Conservation (phyloP, 169 alveolate species). For the Plasmodium inui region DNA sequence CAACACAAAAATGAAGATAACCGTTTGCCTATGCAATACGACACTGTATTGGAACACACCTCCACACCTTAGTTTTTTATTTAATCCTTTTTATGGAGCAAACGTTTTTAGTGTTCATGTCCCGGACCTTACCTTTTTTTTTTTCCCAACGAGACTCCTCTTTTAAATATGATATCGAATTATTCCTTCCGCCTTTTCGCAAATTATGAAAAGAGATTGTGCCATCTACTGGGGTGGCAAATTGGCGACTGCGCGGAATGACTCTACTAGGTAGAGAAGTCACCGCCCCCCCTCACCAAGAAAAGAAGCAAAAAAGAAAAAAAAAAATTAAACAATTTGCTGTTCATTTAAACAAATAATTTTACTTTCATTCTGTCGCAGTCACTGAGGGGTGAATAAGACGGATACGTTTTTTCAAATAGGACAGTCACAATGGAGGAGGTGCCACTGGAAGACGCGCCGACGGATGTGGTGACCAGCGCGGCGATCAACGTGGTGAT, state of each 20-base stretch:
- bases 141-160: neutral
- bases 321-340: neutral
- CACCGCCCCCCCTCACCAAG: neutral
- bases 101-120: neutral
- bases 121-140: neutral
- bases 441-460: neutral
- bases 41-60: neutral
- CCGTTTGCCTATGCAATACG: neutral
- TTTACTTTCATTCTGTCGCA: neutral
- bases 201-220: neutral
- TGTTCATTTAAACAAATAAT: neutral
- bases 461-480: neutral
- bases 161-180: neutral
- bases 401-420: neutral
- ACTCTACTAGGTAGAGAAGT: neutral
- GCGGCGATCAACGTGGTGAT: neutral
- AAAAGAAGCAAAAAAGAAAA: neutral
- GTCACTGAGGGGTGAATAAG: neutral
- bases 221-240: neutral
- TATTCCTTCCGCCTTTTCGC: neutral
- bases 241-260: neutral
- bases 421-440: neutral
- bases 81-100: neutral
- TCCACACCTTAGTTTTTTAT: neutral
- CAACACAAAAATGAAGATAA: neutral